Evolutionary conservation across 805 yeast genomes (phyloP).

Genomic region (Cephaloascus fragrans): DNA sequence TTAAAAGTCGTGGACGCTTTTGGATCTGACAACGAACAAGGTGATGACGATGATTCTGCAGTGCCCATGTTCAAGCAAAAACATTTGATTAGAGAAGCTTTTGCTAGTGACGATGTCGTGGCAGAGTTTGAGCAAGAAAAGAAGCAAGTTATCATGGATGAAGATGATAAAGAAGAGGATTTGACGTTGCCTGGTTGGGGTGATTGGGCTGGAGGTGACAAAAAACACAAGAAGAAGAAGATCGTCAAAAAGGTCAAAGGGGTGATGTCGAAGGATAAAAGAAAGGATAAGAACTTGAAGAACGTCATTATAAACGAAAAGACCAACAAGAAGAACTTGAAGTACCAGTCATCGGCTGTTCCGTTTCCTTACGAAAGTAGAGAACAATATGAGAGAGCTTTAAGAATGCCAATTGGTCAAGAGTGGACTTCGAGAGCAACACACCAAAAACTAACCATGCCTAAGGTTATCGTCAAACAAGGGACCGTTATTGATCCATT

Average conservation of each 20-base stretch:
- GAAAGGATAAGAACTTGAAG: constrained; percentile 68
- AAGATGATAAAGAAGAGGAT: constrained; percentile 83
- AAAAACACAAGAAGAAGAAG: constrained; percentile 43
- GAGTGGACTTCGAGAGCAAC: constrained; percentile 90
- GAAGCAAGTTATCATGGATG: constrained; percentile 52
- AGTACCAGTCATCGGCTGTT: constrained; percentile 81
- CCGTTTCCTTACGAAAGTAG: constrained; percentile 91
- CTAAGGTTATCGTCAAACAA: constrained; percentile 75
- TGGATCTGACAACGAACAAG: constrained; percentile 25
- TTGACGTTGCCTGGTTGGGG: constrained; percentile 96
- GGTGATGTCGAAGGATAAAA: constrained; percentile 55
- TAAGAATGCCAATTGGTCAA: constrained; percentile 94
- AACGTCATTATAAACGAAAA: constrained; percentile 87
- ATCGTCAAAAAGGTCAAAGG: constrained; percentile 70
- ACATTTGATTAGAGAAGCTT: constrained; percentile 80
- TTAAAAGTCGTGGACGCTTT: constrained; percentile 42
- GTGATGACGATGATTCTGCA: constrained; percentile 30
- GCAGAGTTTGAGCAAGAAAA: constrained; percentile 75
- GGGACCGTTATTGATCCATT: constrained; percentile 89
- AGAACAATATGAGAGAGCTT: constrained; percentile 90
- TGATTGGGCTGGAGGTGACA: constrained; percentile 77
- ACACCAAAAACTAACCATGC: constrained; percentile 83
- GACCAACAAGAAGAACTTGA: constrained; percentile 72
- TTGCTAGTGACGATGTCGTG: constrained; percentile 95
- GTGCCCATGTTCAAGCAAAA: constrained; percentile 62